These are phyloP conservation scores for Periglandula ipomoeae DNA, from an alignment of 2,329 filamentous ascomycete genomes.

Conservation along the genomic window DNA sequence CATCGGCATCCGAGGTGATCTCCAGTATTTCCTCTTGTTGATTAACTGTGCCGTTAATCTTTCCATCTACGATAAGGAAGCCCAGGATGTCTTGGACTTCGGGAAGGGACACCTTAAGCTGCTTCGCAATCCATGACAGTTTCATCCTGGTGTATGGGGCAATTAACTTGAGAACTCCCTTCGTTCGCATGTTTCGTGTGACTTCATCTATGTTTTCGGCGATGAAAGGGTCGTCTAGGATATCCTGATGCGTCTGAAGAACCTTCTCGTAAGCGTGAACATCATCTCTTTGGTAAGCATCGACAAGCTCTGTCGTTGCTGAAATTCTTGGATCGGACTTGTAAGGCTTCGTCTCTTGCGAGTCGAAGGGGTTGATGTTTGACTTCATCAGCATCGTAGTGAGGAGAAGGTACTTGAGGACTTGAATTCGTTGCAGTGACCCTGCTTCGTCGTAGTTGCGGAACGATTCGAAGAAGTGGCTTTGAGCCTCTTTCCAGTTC, in stretches of 20 bases:
- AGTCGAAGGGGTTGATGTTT: constrained; percentile 97
- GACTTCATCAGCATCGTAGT: constrained; percentile 99
- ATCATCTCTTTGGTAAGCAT: constrained; percentile 92
- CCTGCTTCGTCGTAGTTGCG: constrained; percentile 98
- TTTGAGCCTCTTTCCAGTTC: constrained; percentile 96
- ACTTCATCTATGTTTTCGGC: constrained; percentile 99
- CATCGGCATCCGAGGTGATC: constrained; percentile 65
- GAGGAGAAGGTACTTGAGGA: constrained; percentile 91
- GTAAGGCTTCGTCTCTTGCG: constrained; percentile 97
- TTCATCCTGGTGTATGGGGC: constrained; percentile 92
- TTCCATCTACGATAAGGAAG: constrained; percentile 84
- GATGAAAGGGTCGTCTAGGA: constrained; percentile 88
- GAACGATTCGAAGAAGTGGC: constrained; percentile 97
- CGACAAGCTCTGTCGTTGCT: constrained; percentile 94
- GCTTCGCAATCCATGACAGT: constrained; percentile 75
- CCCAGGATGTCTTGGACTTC: constrained; percentile 96
- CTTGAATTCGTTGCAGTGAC: constrained; percentile 90
- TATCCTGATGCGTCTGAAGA: constrained; percentile 76
- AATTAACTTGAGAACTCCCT: constrained; percentile 86
- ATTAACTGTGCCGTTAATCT: constrained; percentile 81
- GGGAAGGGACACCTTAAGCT: constrained; percentile 72
- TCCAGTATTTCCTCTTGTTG: constrained; percentile 77
- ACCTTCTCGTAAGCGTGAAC: constrained; percentile 87
- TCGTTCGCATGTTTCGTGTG: constrained; percentile 94
- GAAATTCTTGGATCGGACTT: constrained; percentile 90